phyloP scores from a whole-genome alignment of 2,329 filamentous ascomycete genomes.

The Colletotrichum sp. region DNA sequence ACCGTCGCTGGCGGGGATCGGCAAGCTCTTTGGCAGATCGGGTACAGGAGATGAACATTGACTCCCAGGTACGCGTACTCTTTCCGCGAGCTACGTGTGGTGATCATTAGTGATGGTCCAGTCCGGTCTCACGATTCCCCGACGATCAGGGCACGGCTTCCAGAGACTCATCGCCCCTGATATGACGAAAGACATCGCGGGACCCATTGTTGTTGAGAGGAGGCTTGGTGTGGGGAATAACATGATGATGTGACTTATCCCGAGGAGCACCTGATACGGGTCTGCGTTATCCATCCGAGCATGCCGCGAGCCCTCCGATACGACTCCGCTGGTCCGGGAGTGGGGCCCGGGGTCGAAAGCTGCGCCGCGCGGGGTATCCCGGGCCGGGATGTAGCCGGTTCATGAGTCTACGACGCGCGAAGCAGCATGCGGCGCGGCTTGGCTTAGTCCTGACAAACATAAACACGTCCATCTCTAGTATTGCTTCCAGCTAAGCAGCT shows the following conservation, averaged over 20 bases:
- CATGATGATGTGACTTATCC: background rate
- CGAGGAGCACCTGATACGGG: background rate
- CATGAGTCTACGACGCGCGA: rapidly evolving
- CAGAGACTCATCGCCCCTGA: background rate
- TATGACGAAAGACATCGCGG: background rate
- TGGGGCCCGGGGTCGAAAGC: background rate
- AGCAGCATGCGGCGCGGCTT: rapidly evolving
- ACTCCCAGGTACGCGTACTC: background rate
- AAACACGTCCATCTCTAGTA: background rate
- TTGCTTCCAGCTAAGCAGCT: background rate
- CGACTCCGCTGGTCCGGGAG: background rate
- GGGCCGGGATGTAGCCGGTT: background rate
- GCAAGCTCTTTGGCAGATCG: background rate
- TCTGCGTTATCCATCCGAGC: background rate
- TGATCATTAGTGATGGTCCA: background rate
- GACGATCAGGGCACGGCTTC: background rate
- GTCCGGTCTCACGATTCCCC: background rate
- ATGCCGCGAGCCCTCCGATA: background rate
- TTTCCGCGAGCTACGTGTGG: background rate
- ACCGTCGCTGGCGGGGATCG: background rate
- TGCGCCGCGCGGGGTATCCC: background rate
- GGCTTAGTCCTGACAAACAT: rapidly evolving
- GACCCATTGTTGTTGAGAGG: background rate
- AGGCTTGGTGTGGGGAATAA: background rate
- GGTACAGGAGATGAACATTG: too few relatives aligned